Evolutionary conservation across 2,329 filamentous ascomycete genomes (phyloP), one percentile per base, ranked within the genome.

Genomic region (Blumeria hordei): DNA sequence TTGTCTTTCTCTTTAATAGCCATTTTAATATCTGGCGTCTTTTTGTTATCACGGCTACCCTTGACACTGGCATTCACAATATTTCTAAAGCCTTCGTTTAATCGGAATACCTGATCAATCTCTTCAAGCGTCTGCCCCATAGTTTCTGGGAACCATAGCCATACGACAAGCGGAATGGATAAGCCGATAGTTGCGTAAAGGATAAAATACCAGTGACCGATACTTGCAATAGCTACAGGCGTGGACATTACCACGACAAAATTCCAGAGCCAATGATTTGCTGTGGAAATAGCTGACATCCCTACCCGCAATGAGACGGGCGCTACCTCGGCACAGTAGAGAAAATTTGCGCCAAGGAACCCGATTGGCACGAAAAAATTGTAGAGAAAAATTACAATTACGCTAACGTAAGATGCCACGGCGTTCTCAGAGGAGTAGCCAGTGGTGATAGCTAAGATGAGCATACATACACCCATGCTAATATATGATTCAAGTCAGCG

Each of bases 211-310:
- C 67, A 66, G 63, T 64, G 65, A 3, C 39, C 34, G 54, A 66
- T 66, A 12, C 60, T 63, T 28, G 55, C n/a, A 36, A 70, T 67
- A 57, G 64, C 64, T 32, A 70, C 59, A 0, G 69, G 69, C 2
- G 68, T 69, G 32, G n/a, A 10, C 33, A 55, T 51, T 3, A 68
- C 66, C 35, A 68, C 65, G 60, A 78, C 63, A 62, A 79, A 80
- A 65, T 81, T 81, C 67, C 78, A 74, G 69, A 85, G 87, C 32
- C 83, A 84, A 64, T 85, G 47, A 88, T 67, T 87, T 82, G 66
- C 85, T 86, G 57, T 75, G 80, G 63, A 88, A 88, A 67, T 88
- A 84, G 57, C 87, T 74, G 47, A 18, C 47, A 50, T 50, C n/a
- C 47, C 47, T 50, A 0, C 78, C 83, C 84, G 88, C 88, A 50